Conservation (phyloP, 139 green algal species). For the Chlamydomonas incerta region DNA sequence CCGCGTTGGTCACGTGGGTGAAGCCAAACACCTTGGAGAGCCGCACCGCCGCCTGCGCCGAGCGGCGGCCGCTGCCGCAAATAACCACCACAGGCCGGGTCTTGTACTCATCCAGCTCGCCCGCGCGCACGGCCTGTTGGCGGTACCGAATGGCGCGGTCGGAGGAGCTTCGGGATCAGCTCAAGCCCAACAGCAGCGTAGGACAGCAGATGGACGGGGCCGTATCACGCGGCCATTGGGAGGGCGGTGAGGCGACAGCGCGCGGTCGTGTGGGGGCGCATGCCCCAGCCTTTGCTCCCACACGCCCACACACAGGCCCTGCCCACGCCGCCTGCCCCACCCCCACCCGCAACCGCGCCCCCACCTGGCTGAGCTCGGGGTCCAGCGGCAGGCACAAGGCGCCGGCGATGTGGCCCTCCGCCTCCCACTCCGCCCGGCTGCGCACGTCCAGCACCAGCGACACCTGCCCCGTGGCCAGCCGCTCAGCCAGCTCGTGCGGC, state of each 20-base stretch:
- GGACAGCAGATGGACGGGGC: too few relatives aligned
- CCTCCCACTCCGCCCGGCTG: constrained; percentile 6
- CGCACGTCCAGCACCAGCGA: constrained; percentile 48
- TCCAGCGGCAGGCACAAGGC: constrained; percentile 38
- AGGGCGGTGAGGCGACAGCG: too few relatives aligned
- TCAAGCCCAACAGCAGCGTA: too few relatives aligned
- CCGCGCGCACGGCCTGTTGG: neutral
- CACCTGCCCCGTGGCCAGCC: constrained; percentile 24
- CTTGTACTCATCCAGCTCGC: constrained; percentile 29
- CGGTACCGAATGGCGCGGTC: too few relatives aligned
- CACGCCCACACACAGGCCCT: too few relatives aligned
- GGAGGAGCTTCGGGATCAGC: too few relatives aligned
- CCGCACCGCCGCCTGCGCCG: constrained; percentile 46
- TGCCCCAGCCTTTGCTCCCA: too few relatives aligned
- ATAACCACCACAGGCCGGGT: constrained; percentile 38
- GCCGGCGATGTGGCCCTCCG: constrained; percentile 29
- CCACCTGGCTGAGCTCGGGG: constrained; percentile 13
- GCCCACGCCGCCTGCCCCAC: too few relatives aligned
- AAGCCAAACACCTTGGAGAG: constrained; percentile 51
- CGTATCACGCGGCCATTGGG: too few relatives aligned
- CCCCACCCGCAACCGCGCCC: neutral
- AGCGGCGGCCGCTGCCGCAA: constrained; percentile 41
- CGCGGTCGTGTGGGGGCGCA: too few relatives aligned
- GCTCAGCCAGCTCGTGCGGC: constrained; percentile 25
- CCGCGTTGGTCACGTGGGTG: constrained; percentile 38